Evolutionary conservation across 108 stramenopile species (phyloP), one percentile per base, ranked within the genome.

Genomic region (Licmophora abbreviata): DNA sequence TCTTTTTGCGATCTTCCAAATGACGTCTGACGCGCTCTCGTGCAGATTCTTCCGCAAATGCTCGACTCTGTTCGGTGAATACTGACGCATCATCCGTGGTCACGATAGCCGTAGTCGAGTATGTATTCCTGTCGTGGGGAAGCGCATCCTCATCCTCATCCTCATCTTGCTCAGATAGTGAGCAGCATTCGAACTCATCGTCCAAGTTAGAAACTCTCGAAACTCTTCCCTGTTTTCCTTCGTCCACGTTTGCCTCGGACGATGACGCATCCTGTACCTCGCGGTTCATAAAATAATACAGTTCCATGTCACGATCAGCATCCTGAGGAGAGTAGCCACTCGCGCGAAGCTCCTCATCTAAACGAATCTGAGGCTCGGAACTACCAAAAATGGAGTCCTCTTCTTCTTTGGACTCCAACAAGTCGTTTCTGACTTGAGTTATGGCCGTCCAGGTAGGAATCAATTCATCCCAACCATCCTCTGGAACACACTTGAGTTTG

Each of bases 401-500:
- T 22, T 69, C 63, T 26, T 66, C 60, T 10, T 11, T 29, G 22
- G 44, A 50, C 21, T 17, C 42, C 2, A 24, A 55, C 60, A 37
- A 29, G 28, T 52, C 57, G 22, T 53, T 55, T 53, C 64, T 28
- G 55, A 69, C 20, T n/a, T n/a, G n/a, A n/a, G n/a, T n/a, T 47
- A 69, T 58, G 9, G 61, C 74, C 28, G 82, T 82, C 83, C 74
- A 81, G 24, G 59, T 70, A 36, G 72, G 71, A 68, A 72, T 71
- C 23, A 81, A 43, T 22, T 52, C 59, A 5, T 68, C 67, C 20
- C 43, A 44, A 29, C 50, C 74, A 4, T 74, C 71, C 26, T 80
- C 75, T 32, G 82, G 76, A 17, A 83, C 77, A 54, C 83, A 94
- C 9, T 78, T 71, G 9, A 95, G 52, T 62, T 95, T 95, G 56